Evolutionary conservation across 352 stramenopile species (phyloP), one percentile per base, ranked within the genome.

Genomic region (Vaucheria bursata): DNA sequence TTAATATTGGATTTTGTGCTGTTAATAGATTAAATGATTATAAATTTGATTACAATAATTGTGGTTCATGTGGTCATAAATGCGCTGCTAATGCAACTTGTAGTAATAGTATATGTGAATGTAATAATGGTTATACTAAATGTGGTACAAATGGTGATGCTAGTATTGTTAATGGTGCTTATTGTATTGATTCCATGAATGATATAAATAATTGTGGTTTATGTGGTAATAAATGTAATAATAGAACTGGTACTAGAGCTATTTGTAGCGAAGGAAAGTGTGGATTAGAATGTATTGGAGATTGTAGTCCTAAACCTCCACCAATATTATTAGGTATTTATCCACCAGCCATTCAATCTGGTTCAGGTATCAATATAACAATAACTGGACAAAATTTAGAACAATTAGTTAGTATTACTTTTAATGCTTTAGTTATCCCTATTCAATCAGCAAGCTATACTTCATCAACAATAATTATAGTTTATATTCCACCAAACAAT

Each of bases 241-340:
- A 72, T 64, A 25, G n/a, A n/a, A n/a, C n/a, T n/a, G n/a, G n/a
- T n/a, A 40, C 53, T 29, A 40, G n/a, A 34, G 31, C 25, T 72
- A 72, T 72, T 33, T 72, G 38, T 72, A 31, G 32, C 29, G 35
- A 34, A 35, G 65, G 33, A 40, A 40, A 33, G 25, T 31, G 25
- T 35, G 38, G 38, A 64, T 64, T 18, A 34, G 29, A 25, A 72
- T 31, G 53, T 37, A 40, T 72, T 25, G 35, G 65, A 29, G 65
- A 33, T 72, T 72, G 65, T 33, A 34, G 53, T 72, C 25, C 53
- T 72, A 18, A 29, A 72, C n/a, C n/a, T n/a, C n/a, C n/a, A n/a
- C n/a, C n/a, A n/a, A n/a, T n/a, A n/a, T n/a, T n/a, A n/a, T n/a
- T n/a, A n/a, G n/a, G n/a, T n/a, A n/a, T n/a, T n/a, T n/a, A n/a